These are phyloP conservation scores for Tothia fuscella DNA, from an alignment of 2,329 filamentous ascomycete species.

Conservation along the genomic window DNA sequence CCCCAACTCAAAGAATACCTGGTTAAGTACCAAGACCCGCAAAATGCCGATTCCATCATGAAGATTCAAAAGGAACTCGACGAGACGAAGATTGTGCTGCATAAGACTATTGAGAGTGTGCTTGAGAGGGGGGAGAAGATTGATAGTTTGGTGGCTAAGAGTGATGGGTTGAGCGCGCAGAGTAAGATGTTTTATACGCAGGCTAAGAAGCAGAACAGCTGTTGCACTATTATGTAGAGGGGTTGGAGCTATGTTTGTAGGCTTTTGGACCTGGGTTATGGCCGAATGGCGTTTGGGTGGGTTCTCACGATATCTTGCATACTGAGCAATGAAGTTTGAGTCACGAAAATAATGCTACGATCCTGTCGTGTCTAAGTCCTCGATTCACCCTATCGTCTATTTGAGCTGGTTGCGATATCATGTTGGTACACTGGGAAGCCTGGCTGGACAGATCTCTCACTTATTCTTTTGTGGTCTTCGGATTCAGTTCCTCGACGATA, in stretches of 20 bases:
- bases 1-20: constrained; percentile 72
- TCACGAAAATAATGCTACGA: too few relatives aligned
- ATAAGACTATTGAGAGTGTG: constrained; percentile 88
- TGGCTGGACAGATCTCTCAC: too few relatives aligned
- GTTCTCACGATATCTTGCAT: too few relatives aligned
- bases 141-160: constrained; percentile 86
- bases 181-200: constrained; percentile 95
- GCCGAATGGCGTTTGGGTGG: too few relatives aligned
- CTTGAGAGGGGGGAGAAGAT: constrained; percentile 94
- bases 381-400: too few relatives aligned
- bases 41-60: constrained; percentile 81
- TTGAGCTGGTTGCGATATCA: too few relatives aligned
- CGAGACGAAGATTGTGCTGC: constrained; percentile 92
- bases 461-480: not conserved
- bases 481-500: constrained; percentile 41
- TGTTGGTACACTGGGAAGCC: too few relatives aligned
- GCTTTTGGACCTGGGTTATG: too few relatives aligned
- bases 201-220: constrained; percentile 51
- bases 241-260: too few relatives aligned
- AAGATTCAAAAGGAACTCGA: constrained; percentile 95
- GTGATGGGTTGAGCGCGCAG: constrained; percentile 75
- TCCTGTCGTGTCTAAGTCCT: too few relatives aligned
- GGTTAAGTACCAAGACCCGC: constrained; percentile 70
- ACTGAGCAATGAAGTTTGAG: too few relatives aligned
- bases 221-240: too few relatives aligned